A percentile compares a stretch with the other conserved stretches of the same genome.
phyloP scores from a whole-genome alignment of 2,329 filamentous ascomycete species.

The Aureobasidium musti region DNA sequence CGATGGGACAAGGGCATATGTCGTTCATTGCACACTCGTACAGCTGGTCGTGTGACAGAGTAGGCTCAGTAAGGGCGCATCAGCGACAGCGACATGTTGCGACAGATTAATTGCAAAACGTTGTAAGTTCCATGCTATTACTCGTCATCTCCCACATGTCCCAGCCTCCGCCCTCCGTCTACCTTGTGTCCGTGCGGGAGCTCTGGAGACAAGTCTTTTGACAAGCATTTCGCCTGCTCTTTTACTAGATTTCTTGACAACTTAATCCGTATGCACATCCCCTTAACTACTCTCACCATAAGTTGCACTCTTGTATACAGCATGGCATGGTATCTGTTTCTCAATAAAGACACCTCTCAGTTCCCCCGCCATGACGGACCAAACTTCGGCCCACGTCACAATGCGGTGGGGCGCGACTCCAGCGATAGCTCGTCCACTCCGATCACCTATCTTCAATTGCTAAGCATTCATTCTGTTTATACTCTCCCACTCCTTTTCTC shows the following conservation, averaged over 20 bases:
- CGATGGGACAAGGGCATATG: neutral
- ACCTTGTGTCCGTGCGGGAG: neutral
- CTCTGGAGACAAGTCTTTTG: neutral
- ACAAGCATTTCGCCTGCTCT: neutral
- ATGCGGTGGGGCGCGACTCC: neutral
- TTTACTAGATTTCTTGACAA: neutral
- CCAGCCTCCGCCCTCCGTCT: neutral
- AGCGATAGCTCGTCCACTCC: slow-evolving; percentile 8
- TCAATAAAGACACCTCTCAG: neutral
- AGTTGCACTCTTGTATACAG: neutral
- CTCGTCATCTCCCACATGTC: slow-evolving; percentile 10
- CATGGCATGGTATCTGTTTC: neutral
- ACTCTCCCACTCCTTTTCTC: neutral
- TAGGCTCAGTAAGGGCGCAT: neutral
- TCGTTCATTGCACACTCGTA: slow-evolving; percentile 9
- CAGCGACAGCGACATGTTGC: neutral
- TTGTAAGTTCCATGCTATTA: too few relatives aligned
- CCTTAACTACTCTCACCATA: neutral
- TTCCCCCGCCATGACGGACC: slow-evolving; percentile 6
- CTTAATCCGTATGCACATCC: neutral
- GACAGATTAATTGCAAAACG: slow-evolving; percentile 7
- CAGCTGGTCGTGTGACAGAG: neutral
- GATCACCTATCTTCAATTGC: neutral
- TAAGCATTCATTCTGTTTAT: neutral
- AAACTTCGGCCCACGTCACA: slow-evolving; percentile 9